Evolutionary conservation across 805 yeast species (phyloP).

Genomic region (Lipomyces kockii): DNA sequence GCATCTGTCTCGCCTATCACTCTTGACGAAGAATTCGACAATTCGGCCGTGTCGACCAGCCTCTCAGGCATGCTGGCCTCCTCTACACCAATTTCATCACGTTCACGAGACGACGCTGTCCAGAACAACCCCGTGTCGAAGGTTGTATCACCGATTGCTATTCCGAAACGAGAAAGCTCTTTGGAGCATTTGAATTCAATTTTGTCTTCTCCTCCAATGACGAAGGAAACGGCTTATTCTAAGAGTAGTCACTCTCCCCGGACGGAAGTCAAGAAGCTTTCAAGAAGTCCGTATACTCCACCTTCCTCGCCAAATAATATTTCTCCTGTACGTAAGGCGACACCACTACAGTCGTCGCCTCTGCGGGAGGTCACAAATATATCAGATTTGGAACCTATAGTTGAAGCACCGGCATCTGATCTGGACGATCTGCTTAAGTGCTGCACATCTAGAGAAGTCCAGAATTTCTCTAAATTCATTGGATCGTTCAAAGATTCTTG

Average conservation of each 20-base stretch:
- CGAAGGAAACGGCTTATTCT: not conserved
- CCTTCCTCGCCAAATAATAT: not conserved
- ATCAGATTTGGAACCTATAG: conserved; percentile 11
- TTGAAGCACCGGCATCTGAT: conserved; percentile 36
- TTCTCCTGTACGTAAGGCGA: not conserved
- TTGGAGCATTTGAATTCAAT: conserved; percentile 1
- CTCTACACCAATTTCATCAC: conserved; percentile 9
- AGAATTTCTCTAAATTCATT: conserved; percentile 46
- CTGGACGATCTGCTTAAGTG: conserved; percentile 46
- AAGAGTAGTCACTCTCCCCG: not conserved
- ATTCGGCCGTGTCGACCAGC: not conserved
- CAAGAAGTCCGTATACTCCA: not conserved
- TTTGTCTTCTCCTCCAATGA: not conserved
- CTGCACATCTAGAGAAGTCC: conserved; percentile 46
- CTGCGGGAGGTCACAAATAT: conserved; percentile 27
- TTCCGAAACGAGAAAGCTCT: conserved; percentile 9
- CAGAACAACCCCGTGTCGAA: not conserved
- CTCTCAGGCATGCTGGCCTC: conserved; percentile 5
- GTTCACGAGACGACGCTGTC: not conserved
- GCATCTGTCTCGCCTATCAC: not conserved
- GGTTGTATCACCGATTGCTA: not conserved
- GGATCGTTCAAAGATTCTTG: conserved; percentile 36
- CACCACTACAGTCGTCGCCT: conserved; percentile 25
- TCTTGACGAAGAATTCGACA: conserved; percentile 9
- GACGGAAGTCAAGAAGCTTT: not conserved